These are phyloP conservation scores for Hymenoscyphus infarciens DNA, from an alignment of 2,329 filamentous ascomycete genomes.

Conservation along the genomic window DNA sequence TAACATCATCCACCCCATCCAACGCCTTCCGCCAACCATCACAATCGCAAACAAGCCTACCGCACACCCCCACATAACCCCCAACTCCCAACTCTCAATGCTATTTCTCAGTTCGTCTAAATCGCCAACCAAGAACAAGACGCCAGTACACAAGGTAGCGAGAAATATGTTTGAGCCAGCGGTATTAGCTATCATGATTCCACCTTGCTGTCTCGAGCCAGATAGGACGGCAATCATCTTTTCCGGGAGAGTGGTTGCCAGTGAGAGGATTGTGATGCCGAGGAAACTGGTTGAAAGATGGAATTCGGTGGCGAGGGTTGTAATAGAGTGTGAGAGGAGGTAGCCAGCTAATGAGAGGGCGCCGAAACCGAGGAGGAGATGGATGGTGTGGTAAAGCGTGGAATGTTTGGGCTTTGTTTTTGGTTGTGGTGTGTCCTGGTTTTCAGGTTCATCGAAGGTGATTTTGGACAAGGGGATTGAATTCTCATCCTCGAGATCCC, in stretches of 20 bases:
- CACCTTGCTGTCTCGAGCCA: slow-evolving; percentile 43
- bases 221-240: slow-evolving; percentile 50
- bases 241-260: slow-evolving; percentile 53
- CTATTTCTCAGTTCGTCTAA: slow-evolving; percentile 26
- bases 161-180: slow-evolving; percentile 54
- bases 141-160: slow-evolving; percentile 47
- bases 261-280: slow-evolving; percentile 45
- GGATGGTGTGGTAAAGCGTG: not conserved
- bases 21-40: slow-evolving; percentile 31
- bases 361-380: slow-evolving; percentile 41
- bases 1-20: not conserved
- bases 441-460: not conserved
- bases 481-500: not conserved
- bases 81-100: slow-evolving; percentile 34
- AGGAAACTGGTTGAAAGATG: slow-evolving; percentile 45
- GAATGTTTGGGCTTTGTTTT: not conserved
- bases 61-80: slow-evolving; percentile 31
- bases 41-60: slow-evolving; percentile 34
- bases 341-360: slow-evolving; percentile 46
- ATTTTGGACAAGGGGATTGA: not conserved
- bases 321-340: slow-evolving; percentile 45
- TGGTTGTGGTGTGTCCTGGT: not conserved
- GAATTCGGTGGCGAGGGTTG: slow-evolving; percentile 40
- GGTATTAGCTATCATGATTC: slow-evolving; percentile 50
- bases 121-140: slow-evolving; percentile 36